Base-by-base conservation (phyloP, 768 basidiomycete species). In the Pleurotus cornucopiae region DNA sequence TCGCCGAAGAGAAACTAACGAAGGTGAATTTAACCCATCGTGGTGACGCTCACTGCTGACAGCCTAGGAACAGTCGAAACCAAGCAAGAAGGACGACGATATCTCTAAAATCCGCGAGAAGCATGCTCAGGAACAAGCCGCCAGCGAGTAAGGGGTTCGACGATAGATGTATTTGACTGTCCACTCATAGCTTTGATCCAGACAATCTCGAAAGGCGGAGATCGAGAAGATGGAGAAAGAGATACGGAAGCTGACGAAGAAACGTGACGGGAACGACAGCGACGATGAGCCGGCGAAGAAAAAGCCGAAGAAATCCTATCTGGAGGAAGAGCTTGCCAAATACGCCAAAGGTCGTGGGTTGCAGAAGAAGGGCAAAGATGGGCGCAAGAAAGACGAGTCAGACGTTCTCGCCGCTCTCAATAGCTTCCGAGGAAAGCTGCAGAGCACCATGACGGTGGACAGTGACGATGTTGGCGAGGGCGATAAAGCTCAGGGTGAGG, bases 171-270 rank as follows among this genome's bases (percentile, higher is more conserved):
- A 11, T 38, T 38, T 16, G 2, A 51, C 44, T 30, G 25, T 44
- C 23, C 20, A 48, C n/a, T 54, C 7, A 12, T 23, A 16, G 20
- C 49, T 7, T 64, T 21, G 57, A 30, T 6, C 3, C 57, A 93
- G 88, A 52, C 76, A 77, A 34, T 70, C 80, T 9, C 88, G 89
- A 18, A 82, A 86, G 64, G 76, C 83, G 5, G 86, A 94, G 67
- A 91, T 97, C 49, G 86, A 85, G 62, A 86, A 81, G 63, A 91
- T 98, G 85, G 92, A 98, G 69, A 84, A 83, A 5, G 89, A 93
- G 45, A 89, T 98, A 55, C 86, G 91, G 21, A 87, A 82, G 59
- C 81, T 96, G 5, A 76, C 83, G 25, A 83, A 85, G 58, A 79
- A 77, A 43, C 81, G 79, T 6, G 80, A 76, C 23, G 82, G 76